Evolutionary conservation across 495 filamentous ascomycete genomes (phyloP), one percentile per base, ranked within the genome.

Genomic region (Amphirosellinia nigrospora): DNA sequence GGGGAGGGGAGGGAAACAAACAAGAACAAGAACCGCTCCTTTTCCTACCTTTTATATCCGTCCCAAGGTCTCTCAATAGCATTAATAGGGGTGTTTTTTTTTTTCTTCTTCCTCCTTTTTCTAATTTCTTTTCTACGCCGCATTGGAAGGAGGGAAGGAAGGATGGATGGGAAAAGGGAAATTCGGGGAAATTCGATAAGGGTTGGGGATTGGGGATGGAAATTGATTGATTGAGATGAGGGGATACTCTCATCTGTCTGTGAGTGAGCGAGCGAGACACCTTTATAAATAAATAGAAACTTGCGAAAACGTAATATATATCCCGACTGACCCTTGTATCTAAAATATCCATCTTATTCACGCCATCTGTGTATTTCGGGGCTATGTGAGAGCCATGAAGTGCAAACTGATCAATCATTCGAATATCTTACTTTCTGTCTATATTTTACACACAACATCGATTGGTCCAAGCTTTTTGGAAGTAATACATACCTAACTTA

Each of bases 221-320:
- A 61, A 61, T 61, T 36, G 55, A 36, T 56, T 21, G n/a, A 50
- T 50, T 8, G 46, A 50, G n/a, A 50, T 21, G 48, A 23, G n/a
- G 26, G 11, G 26, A 30, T 32, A 30, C 53, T 56, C 26, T 34
- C n/a, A 19, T 16, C 46, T 11, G 58, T 39, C 36, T 41, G 36
- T 26, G 34, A 4, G 36, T 3, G 21, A 23, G 19, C 10, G 19
- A 10, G n/a, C n/a, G n/a, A 60, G 36, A 41, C 19, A 41, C 8
- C 23, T 48, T 60, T 23, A 34, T 60, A 23, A 26, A 1, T 19
- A 62, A 19, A 13, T 43, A 62, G 59, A n/a, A 45, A 46, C 38
- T 19, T 30, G 45, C 23, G 1, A 46, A 63, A 64, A 64, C 61
- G 61, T 64, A 64, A 64, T 64, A 64, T 64, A 64, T 48, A 34